phyloP scores from a whole-genome alignment of 2,329 filamentous ascomycete genomes.

The Teratosphaeria nubilosa region DNA sequence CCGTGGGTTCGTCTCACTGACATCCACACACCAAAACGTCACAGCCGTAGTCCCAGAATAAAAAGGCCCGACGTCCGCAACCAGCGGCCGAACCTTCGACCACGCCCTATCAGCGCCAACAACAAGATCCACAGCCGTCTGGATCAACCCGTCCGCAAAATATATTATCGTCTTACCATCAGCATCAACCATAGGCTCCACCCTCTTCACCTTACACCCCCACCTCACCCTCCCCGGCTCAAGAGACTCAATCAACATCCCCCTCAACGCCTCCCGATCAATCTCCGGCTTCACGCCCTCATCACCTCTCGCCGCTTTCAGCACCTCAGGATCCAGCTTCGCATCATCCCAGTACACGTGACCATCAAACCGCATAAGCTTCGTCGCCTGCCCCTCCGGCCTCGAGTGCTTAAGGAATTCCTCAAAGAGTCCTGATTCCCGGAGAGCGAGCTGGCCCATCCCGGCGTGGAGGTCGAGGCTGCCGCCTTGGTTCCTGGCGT shows the following conservation, averaged over 20 bases:
- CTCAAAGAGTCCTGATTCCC: conserved; percentile 17
- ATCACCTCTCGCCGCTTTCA: conserved; percentile 13
- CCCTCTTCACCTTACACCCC: background rate
- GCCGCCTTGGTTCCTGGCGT: conserved; percentile 12
- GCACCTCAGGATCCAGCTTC: conserved; percentile 1
- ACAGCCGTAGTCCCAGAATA: conserved; percentile 19
- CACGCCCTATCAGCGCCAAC: conserved; percentile 37
- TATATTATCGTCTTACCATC: background rate
- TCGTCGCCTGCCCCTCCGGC: conserved; percentile 4
- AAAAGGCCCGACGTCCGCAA: conserved; percentile 24
- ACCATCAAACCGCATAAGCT: conserved; percentile 22
- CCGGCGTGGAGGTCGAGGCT: conserved; percentile 22
- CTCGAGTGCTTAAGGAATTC: conserved; percentile 15
- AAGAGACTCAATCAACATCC: background rate
- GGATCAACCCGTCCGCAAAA: conserved; percentile 18
- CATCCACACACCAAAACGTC: conserved; percentile 12
- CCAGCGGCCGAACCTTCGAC: conserved; percentile 27
- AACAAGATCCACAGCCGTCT: conserved; percentile 27
- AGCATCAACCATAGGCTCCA: background rate
- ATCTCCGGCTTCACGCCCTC: conserved; percentile 18
- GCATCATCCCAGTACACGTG: conserved; percentile 14
- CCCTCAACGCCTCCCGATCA: conserved; percentile 1
- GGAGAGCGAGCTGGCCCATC: conserved; percentile 19
- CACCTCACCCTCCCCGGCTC: background rate
- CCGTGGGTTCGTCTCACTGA: conserved; percentile 15